Conservation (phyloP, 148 eudicot genomes). For the Rhododendron simsii region DNA sequence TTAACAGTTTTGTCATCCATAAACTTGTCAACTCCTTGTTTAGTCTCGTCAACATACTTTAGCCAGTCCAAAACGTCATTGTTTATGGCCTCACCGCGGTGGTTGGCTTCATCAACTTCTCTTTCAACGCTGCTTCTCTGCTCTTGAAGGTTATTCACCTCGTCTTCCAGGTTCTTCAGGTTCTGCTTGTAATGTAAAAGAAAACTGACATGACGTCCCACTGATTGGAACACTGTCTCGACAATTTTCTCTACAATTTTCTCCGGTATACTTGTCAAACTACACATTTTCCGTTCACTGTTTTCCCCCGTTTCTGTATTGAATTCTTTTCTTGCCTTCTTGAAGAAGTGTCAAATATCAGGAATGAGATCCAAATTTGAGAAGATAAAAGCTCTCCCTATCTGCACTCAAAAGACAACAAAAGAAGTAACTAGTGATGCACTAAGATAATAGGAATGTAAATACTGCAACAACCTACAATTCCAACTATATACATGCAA, state of each 20-base stretch:
- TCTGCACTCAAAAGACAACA: not conserved
- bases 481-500: too few species aligned
- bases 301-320: not conserved
- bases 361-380: too few species aligned
- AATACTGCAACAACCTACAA: too few species aligned
- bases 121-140: not conserved
- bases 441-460: too few species aligned
- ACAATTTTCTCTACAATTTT: not conserved
- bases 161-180: not conserved
- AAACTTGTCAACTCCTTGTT: not conserved
- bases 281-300: not conserved
- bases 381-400: too few species aligned
- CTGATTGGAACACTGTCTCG: not conserved
- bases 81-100: not conserved
- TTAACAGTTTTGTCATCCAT: too few species aligned
- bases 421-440: too few species aligned
- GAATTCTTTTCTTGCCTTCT: not conserved
- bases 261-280: not conserved
- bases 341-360: too few species aligned
- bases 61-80: not conserved
- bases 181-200: not conserved
- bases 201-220: not conserved
- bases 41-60: not conserved
- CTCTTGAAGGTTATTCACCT: not conserved
- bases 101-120: not conserved